Base-by-base conservation (phyloP, 2,329 filamentous ascomycete genomes). In the Botrytis sinoallii region DNA sequence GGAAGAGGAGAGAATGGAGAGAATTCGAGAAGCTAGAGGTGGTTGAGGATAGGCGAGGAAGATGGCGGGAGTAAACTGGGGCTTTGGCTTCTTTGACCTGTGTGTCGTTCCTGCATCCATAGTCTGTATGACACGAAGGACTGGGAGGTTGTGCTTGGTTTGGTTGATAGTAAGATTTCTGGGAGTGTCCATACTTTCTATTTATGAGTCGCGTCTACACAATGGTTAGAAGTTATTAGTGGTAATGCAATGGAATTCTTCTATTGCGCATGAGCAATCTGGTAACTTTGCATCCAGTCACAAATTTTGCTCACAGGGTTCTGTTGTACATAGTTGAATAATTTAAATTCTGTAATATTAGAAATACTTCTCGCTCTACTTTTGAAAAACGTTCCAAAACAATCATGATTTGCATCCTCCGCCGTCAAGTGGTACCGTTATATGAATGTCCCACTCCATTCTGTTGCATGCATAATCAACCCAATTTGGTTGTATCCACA, bases 391-490 rank as follows among this genome's bases (percentile, higher is more conserved):
- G 22, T 35, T 55, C 12, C 6, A 7, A 2, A 16, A 12, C 14
- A 8, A 3, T 29, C 16, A 1, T 1, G 5, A 55, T 3, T 16
- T 4, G 29, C 5, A 22, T 32, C n/a, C 1, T 38, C 4, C 0
- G 1, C 10, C 18, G 3, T 12, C 25, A 55, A 14, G 38, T 12
- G 12, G 48, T 4, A 9, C 32, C 25, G 3, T 55, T n/a, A 29
- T 29, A 1, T 16, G 1, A 14, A 6, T 12, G 3, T 16, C 32
- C n/a, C 1, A 6, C 14, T 40, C 8, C 38, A 29, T 52, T 1
- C 12, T 0, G 4, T 55, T n/a, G 0, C 4, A 52, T 52, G 0
- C 14, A n/a, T 2, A 52, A 14, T 14, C 48, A 0, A 14, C 1
- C 48, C 25, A 1, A 14, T 52, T n/a, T 14, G 1, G 4, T n/a